Evolutionary conservation across 306 rosid genomes (phyloP).

Genomic region (Citrullus amarus): DNA sequence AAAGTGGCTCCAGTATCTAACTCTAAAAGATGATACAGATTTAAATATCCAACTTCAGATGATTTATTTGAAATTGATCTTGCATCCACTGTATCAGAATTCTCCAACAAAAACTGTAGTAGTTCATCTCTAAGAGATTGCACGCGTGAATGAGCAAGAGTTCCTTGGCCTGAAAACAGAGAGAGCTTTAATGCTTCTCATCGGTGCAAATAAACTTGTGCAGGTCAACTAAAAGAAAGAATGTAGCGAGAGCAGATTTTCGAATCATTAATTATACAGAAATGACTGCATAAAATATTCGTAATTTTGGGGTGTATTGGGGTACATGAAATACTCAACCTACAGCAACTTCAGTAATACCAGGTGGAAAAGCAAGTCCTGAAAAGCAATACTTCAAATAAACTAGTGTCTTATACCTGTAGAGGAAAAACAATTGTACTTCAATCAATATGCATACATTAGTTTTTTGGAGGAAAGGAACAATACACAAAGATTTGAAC

Average conservation of each 20-base stretch:
- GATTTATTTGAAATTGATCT: slow-evolving; percentile 26
- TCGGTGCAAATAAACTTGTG: neutral
- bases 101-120: slow-evolving; percentile 58
- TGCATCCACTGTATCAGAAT: slow-evolving; percentile 31
- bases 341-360: slow-evolving; percentile 22
- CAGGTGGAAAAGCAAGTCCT: slow-evolving; percentile 97
- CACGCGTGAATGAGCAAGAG: slow-evolving; percentile 50
- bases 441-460: neutral
- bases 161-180: slow-evolving; percentile 66
- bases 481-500: neutral
- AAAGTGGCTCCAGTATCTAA: slow-evolving; percentile 79
- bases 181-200: neutral
- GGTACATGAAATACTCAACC: neutral
- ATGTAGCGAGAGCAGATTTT: neutral
- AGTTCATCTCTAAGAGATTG: slow-evolving; percentile 81
- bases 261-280: neutral
- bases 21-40: slow-evolving; percentile 60
- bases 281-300: neutral
- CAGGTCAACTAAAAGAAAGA: neutral
- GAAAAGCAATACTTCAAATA: slow-evolving; percentile 93
- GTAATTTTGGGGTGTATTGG: neutral
- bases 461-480: neutral
- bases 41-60: slow-evolving; percentile 27
- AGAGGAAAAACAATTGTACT: slow-evolving; percentile 12
- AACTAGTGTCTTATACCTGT: slow-evolving; percentile 86